A percentile compares a stretch with the other conserved stretches of the same genome.
Conservation (phyloP, 2,329 filamentous ascomycete species). For the Cyanodermella asteris region DNA sequence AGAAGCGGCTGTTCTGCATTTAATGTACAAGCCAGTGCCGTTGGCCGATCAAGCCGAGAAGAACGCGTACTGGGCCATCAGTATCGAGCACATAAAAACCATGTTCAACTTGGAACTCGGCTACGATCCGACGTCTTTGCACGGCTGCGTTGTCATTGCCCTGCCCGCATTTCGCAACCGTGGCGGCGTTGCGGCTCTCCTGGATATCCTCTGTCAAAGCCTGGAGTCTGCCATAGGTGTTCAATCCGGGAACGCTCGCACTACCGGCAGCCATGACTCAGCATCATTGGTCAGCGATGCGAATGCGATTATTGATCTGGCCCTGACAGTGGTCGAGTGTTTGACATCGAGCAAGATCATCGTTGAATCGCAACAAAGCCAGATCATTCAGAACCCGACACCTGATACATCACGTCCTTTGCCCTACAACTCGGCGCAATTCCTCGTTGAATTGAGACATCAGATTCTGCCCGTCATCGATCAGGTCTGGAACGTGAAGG, state of each 20-base stretch:
- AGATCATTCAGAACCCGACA: slow-evolving; percentile 30
- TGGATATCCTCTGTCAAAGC: slow-evolving; percentile 50
- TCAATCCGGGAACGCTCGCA: slow-evolving; percentile 39
- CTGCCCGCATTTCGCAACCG: slow-evolving; percentile 70
- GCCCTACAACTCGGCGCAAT: slow-evolving; percentile 47
- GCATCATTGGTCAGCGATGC: slow-evolving; percentile 27
- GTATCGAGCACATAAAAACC: too few relatives aligned
- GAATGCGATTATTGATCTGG: slow-evolving; percentile 51
- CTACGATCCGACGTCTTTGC: too few relatives aligned
- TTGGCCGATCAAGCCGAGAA: too few relatives aligned
- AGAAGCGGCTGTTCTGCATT: slow-evolving; percentile 43
- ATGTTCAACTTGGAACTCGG: too few relatives aligned
- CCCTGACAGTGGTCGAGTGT: slow-evolving; percentile 59
- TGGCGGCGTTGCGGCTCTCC: slow-evolving; percentile 53
- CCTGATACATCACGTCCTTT: slow-evolving; percentile 34
- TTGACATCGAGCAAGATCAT: slow-evolving; percentile 61
- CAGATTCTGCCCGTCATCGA: slow-evolving; percentile 55
- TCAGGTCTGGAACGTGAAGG: slow-evolving; percentile 64
- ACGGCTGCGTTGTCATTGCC: too few relatives aligned
- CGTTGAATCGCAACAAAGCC: slow-evolving; percentile 48
- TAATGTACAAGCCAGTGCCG: slow-evolving; percentile 31
- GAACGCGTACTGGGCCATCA: too few relatives aligned
- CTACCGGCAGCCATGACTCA: slow-evolving; percentile 21
- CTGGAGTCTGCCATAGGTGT: too few relatives aligned
- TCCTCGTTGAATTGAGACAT: slow-evolving; percentile 68